Conservation (phyloP, 140 eudicot genomes). For the Anethum foeniculum region DNA sequence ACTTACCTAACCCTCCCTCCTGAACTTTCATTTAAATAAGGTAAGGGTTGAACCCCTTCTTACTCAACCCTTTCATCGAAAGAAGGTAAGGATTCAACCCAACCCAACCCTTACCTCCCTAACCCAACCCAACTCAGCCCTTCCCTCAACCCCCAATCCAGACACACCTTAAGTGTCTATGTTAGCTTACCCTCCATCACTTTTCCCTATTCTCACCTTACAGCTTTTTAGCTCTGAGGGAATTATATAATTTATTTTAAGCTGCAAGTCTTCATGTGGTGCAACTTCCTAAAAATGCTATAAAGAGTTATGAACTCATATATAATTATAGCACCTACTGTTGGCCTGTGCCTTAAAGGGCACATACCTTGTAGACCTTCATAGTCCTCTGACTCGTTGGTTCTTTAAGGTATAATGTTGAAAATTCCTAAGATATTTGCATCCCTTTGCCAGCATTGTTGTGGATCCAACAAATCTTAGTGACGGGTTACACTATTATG, state of each 20-base stretch:
- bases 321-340: background rate
- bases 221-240: background rate
- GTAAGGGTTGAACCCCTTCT: too few relatives aligned
- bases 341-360: background rate
- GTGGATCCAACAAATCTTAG: constrained; percentile 80
- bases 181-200: background rate
- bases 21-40: too few relatives aligned
- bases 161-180: background rate
- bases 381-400: background rate
- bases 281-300: background rate
- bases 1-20: too few relatives aligned
- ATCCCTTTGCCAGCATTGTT: constrained; percentile 54
- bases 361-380: background rate
- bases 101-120: too few relatives aligned
- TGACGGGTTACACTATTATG: constrained; percentile 86
- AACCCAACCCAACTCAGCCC: too few relatives aligned
- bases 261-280: background rate
- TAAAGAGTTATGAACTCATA: background rate
- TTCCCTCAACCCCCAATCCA: too few relatives aligned
- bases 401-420: background rate
- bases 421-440: background rate
- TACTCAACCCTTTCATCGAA: too few relatives aligned
- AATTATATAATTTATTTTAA: background rate
- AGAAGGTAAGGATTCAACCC: too few relatives aligned
- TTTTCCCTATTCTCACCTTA: background rate